Percentiles rank a stretch among this genome's conserved stretches.
Evolutionary conservation across 1,284 basidiomycete genomes (phyloP).

Genomic region (Pseudozyma flocculosa): DNA sequence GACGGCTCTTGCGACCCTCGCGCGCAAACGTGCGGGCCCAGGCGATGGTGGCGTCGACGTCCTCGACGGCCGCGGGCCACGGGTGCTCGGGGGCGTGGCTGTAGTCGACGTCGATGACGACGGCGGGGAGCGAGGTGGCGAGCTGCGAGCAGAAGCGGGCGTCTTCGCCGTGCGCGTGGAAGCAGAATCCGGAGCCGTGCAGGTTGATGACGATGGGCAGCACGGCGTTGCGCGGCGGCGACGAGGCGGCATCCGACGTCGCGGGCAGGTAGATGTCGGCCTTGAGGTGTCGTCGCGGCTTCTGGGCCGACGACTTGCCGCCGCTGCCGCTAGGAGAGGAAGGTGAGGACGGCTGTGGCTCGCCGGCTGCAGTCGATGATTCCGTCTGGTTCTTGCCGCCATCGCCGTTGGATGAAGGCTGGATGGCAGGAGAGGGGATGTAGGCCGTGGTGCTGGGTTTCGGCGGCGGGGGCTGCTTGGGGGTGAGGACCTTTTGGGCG

Average conservation of each 20-base stretch:
- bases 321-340: too few species aligned
- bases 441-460: slow-evolving; percentile 20
- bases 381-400: not conserved
- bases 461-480: slow-evolving; percentile 21
- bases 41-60: slow-evolving; percentile 68
- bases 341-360: too few species aligned
- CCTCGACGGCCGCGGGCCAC: slow-evolving; percentile 74
- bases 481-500: slow-evolving; percentile 17
- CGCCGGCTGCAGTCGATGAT: too few species aligned
- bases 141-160: slow-evolving; percentile 24
- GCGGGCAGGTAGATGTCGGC: slow-evolving; percentile 25
- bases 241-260: too few species aligned
- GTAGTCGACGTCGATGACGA: slow-evolving; percentile 71
- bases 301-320: slow-evolving; percentile 21
- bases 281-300: slow-evolving; percentile 24
- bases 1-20: slow-evolving; percentile 16
- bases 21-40: slow-evolving; percentile 61
- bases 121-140: slow-evolving; percentile 28
- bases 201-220: slow-evolving; percentile 36
- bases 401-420: too few species aligned
- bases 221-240: slow-evolving; percentile 9
- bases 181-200: slow-evolving; percentile 41
- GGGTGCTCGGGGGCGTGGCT: slow-evolving; percentile 72
- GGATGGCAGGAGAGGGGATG: slow-evolving; percentile 33
- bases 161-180: slow-evolving; percentile 31